Conservation (phyloP, 768 basidiomycete species). For the Panellus pusillus region DNA sequence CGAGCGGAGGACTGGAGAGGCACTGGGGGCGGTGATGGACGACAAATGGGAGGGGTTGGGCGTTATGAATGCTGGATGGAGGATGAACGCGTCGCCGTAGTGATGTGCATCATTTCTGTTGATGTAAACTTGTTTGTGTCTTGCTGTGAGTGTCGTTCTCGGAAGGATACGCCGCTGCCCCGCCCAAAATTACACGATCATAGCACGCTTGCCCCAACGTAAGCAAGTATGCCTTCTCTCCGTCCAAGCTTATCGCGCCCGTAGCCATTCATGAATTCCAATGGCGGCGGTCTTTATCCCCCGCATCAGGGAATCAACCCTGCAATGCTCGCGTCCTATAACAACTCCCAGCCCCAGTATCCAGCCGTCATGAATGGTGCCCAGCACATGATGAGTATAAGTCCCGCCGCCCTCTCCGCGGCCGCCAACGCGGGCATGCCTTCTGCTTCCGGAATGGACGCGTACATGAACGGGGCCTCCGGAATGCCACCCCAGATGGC, state of each 20-base stretch:
- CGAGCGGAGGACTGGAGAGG: neutral
- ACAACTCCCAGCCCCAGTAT: conserved; percentile 8
- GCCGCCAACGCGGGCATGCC: conserved; percentile 6
- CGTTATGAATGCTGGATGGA: neutral
- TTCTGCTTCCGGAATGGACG: neutral
- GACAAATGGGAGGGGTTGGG: neutral
- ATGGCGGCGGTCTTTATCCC: conserved; percentile 10
- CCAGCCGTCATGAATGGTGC: too few relatives aligned
- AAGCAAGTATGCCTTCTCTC: neutral
- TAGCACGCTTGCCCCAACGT: neutral
- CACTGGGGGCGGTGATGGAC: neutral
- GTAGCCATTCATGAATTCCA: conserved; percentile 10
- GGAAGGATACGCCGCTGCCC: neutral
- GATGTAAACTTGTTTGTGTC: too few relatives aligned
- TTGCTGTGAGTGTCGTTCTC: too few relatives aligned
- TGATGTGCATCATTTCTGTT: too few relatives aligned
- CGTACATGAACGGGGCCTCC: neutral
- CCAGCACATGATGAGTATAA: neutral
- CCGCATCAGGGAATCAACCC: conserved; percentile 20
- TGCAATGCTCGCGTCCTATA: conserved; percentile 21
- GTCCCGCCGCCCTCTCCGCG: conserved; percentile 14
- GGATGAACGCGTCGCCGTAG: neutral
- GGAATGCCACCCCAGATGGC: neutral
- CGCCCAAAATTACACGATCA: conserved; percentile 2
- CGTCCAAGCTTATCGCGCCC: neutral